Base-by-base conservation (phyloP, 1,284 basidiomycete species). In the Abortiporus biennis region DNA sequence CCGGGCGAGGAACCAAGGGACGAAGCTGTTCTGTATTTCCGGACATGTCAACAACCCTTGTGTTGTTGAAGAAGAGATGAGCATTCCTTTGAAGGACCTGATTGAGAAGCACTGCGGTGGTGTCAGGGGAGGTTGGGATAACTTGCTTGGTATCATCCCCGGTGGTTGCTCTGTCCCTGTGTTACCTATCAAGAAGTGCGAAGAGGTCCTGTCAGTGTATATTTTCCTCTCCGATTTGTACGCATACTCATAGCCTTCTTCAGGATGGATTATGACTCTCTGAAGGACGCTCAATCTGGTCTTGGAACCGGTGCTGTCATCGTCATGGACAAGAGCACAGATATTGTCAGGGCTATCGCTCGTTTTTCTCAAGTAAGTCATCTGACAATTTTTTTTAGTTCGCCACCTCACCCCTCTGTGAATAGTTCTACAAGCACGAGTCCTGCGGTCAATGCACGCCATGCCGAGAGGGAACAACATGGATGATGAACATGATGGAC, bases 401-500 rank as follows among this genome's bases (percentile, higher is more conserved):
- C 27, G n/a, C n/a, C 27, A 9, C 27, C 9, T 29, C 15, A 34
- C 15, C 15, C 9, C n/a, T 29, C 17, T 6, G 40, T 22, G 23
- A 44, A 32, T 38, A 85, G 73, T 95, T 96, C 69, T 96, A 96
- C 74, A 96, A 97, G 68, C 95, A 98, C 70, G 96, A 98, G 65
- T 95, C 92, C 3, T 99, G 95, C 58, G 96, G 96, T 17, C 96
- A 98, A 65, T 99, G 94, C 63, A 98, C 95, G 4, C 94, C 94
- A 2, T 97, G 94, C 65, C 74, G 93, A 54, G 93, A 96, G 62
- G 93, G 93, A 37, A 96, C 93, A 2, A 94, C 91, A 0, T 96
- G 93, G 93, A 91, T 97, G 87, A 90, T 87, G 79, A 95, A 96
- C 67, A 95, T 96, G 89, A 96, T 96, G 92, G 79, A 92, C 61